phyloP scores from a whole-genome alignment of 345 rosid species.

The Ceriops decandra region DNA sequence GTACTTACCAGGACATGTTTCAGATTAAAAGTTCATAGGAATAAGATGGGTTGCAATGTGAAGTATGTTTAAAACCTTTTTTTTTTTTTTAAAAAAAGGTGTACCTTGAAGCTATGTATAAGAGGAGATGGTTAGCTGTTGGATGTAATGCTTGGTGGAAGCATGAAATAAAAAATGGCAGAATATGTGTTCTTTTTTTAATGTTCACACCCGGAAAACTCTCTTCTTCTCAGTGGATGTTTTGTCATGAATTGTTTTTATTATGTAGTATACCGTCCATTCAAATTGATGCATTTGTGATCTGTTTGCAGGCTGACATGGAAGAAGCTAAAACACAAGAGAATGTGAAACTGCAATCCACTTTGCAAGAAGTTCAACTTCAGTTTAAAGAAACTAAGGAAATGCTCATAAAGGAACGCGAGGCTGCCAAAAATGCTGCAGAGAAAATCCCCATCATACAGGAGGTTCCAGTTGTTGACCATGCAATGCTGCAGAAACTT shows the following conservation, averaged over 20 bases:
- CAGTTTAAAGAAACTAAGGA: constrained; percentile 86
- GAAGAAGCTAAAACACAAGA: constrained; percentile 96
- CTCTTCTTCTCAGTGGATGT: background rate
- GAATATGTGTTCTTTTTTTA: background rate
- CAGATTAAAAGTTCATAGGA: no score
- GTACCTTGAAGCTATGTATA: background rate
- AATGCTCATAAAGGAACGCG: constrained; percentile 64
- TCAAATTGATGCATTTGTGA: background rate
- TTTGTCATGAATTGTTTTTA: background rate
- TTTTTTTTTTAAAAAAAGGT: no score
- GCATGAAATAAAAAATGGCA: background rate
- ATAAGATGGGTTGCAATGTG: no score
- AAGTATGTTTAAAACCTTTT: no score
- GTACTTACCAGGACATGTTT: background rate
- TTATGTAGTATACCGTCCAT: background rate
- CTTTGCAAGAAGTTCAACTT: constrained; percentile 74
- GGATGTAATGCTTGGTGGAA: background rate
- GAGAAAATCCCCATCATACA: constrained; percentile 72
- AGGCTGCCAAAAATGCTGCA: constrained; percentile 61
- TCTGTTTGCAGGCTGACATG: constrained; percentile 59
- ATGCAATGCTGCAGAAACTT: constrained; percentile 68
- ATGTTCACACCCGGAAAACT: background rate
- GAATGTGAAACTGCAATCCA: constrained; percentile 70
- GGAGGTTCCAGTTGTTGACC: constrained; percentile 83
- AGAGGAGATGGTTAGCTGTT: background rate